phyloP scores from a whole-genome alignment of 768 basidiomycete species.

The Kwoniella newhampshirensis region DNA sequence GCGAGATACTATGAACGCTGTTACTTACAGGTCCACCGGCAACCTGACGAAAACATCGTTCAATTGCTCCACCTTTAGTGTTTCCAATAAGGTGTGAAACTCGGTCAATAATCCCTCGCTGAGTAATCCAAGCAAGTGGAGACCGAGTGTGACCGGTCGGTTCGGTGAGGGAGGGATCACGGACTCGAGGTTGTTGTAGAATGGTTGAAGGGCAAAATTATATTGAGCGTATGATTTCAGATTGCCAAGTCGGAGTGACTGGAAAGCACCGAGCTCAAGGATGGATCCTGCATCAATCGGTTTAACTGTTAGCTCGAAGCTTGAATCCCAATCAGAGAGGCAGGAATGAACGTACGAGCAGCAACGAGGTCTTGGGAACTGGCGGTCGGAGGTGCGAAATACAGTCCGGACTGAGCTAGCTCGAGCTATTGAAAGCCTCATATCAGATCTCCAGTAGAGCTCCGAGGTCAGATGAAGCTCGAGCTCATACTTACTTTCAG shows the following conservation, averaged over 20 bases:
- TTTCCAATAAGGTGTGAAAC: slow-evolving; percentile 95
- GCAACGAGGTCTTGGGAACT: slow-evolving; percentile 34
- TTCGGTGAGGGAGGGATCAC: slow-evolving; percentile 75
- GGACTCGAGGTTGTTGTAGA: slow-evolving; percentile 28
- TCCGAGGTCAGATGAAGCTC: not conserved
- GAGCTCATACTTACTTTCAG: slow-evolving; percentile 33
- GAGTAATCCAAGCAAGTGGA: slow-evolving; percentile 90
- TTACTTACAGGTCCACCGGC: slow-evolving; percentile 50
- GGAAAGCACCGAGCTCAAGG: slow-evolving; percentile 91
- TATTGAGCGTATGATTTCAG: slow-evolving; percentile 93
- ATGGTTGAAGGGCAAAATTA: slow-evolving; percentile 56
- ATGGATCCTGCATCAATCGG: slow-evolving; percentile 71
- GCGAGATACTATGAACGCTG: not conserved
- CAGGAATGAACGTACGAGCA: slow-evolving; percentile 28
- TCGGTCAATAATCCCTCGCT: slow-evolving; percentile 89
- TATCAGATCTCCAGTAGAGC: not conserved
- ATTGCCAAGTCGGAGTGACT: slow-evolving; percentile 83
- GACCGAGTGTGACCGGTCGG: slow-evolving; percentile 83
- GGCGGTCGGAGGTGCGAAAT: slow-evolving; percentile 37
- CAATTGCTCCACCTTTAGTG: slow-evolving; percentile 58
- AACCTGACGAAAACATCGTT: slow-evolving; percentile 50
- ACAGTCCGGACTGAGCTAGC: slow-evolving; percentile 41
- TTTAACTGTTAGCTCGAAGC: slow-evolving; percentile 1
- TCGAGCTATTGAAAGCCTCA: slow-evolving; percentile 37
- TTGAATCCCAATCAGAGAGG: too few species aligned